These are phyloP conservation scores for Tricholoma sp. DNA, from an alignment of 768 basidiomycete species.

Conservation along the genomic window DNA sequence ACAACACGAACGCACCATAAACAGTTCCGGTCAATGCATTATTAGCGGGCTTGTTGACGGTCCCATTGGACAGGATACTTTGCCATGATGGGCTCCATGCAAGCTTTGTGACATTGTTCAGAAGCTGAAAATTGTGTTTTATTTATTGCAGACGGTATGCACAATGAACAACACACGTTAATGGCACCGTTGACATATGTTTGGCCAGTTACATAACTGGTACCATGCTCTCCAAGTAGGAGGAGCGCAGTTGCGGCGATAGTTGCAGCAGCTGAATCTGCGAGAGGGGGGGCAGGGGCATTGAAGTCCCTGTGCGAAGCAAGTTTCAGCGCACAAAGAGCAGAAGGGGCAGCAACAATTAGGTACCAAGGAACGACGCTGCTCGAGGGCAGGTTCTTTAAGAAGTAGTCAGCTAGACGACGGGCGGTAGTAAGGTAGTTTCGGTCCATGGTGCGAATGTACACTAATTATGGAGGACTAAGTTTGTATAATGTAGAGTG, in stretches of 20 bases:
- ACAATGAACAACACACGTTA: conserved; percentile 26
- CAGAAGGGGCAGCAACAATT: neutral
- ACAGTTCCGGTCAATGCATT: conserved; percentile 12
- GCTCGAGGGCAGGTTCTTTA: conserved; percentile 51
- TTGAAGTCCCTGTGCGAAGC: conserved; percentile 58
- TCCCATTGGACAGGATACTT: conserved; percentile 16
- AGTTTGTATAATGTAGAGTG: neutral
- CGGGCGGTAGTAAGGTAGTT: conserved; percentile 59
- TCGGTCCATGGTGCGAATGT: conserved; percentile 41
- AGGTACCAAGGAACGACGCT: conserved; percentile 66
- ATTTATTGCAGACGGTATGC: neutral
- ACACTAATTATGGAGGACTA: conserved; percentile 38
- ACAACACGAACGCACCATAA: conserved; percentile 28
- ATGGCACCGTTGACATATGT: conserved; percentile 48
- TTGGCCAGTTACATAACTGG: conserved; percentile 24
- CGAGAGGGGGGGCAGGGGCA: conserved; percentile 54
- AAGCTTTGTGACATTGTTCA: conserved; percentile 9
- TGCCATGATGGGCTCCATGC: conserved; percentile 16
- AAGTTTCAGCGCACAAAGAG: neutral
- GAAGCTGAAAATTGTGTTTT: conserved; percentile 5
- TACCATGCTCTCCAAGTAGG: conserved; percentile 44
- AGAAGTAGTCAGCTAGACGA: conserved; percentile 53
- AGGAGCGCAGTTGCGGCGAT: conserved; percentile 36
- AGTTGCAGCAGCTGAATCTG: conserved; percentile 55
- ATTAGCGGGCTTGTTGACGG: conserved; percentile 15